Conservation (phyloP, 768 basidiomycete genomes). For the Lactifluus pinguis region DNA sequence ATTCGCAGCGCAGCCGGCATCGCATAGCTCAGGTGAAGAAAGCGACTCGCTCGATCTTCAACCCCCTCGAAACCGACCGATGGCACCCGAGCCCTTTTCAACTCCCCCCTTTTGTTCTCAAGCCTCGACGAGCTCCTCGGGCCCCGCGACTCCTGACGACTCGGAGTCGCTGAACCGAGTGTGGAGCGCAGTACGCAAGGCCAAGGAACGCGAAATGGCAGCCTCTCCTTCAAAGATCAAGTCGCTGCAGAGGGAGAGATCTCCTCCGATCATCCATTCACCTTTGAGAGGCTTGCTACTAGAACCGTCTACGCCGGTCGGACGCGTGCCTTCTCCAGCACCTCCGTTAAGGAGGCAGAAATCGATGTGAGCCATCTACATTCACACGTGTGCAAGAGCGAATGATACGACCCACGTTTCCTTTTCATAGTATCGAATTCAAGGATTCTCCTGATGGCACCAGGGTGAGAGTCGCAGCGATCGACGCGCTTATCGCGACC, state of each 20-base stretch:
- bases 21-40: conserved; percentile 10
- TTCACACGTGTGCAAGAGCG: background rate
- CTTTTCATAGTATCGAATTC: conserved; percentile 46
- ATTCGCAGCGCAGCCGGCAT: conserved; percentile 18
- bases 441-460: conserved; percentile 64
- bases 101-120: conserved; percentile 14
- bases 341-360: conserved; percentile 47
- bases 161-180: conserved; percentile 41
- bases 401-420: background rate
- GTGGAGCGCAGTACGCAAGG: conserved; percentile 57
- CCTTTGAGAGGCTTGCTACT: conserved; percentile 4
- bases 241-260: conserved; percentile 43
- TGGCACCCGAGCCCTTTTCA: conserved; percentile 21
- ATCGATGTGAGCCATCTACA: conserved; percentile 44
- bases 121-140: conserved; percentile 19
- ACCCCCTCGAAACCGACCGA: conserved; percentile 13
- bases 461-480: conserved; percentile 29
- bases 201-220: conserved; percentile 59
- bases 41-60: conserved; percentile 7
- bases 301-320: conserved; percentile 3
- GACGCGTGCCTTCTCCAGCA: conserved; percentile 12
- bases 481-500: conserved; percentile 19
- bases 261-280: conserved; percentile 8
- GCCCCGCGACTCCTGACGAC: conserved; percentile 21
- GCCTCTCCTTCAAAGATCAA: conserved; percentile 62